Evolutionary conservation across 208 protist genomes (phyloP).

Genomic region (Trypanosoma cruzi): DNA sequence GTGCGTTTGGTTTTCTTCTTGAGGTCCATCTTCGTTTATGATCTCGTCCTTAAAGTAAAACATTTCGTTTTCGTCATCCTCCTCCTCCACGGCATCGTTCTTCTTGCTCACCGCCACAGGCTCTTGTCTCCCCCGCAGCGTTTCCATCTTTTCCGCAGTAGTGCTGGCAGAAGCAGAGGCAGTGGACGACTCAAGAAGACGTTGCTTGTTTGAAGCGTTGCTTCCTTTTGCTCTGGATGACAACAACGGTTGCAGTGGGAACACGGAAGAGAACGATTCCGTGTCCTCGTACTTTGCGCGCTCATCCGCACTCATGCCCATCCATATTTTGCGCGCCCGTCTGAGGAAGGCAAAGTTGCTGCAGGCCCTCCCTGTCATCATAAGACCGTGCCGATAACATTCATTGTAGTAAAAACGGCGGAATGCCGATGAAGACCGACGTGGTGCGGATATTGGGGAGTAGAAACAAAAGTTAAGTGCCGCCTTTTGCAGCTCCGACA

Average conservation of each 20-base stretch:
- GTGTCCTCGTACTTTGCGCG: constrained; percentile 52
- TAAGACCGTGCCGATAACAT: constrained; percentile 57
- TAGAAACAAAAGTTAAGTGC: constrained; percentile 87
- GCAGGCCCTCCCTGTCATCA: constrained; percentile 26
- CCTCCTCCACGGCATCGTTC: neutral
- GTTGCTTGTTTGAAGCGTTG: neutral
- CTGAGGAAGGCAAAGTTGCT: constrained; percentile 63
- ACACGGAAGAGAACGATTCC: constrained; percentile 41
- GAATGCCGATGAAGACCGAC: constrained; percentile 36
- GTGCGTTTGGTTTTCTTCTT: neutral
- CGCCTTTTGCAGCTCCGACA: constrained; percentile 72
- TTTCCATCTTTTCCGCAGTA: neutral
- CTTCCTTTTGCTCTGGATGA: neutral
- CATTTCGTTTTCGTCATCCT: constrained; percentile 9
- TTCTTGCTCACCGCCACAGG: neutral
- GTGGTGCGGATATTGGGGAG: constrained; percentile 44
- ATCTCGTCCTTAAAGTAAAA: constrained; percentile 34
- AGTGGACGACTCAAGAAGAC: neutral
- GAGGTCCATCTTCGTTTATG: constrained; percentile 20
- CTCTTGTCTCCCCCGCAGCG: neutral
- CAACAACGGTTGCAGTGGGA: constrained; percentile 39
- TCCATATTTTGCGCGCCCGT: constrained; percentile 73
- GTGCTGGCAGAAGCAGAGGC: neutral
- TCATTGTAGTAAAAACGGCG: constrained; percentile 63
- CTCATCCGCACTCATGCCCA: constrained; percentile 47